These are phyloP conservation scores for Aspergillus olivimuriae DNA, from an alignment of 495 filamentous ascomycete genomes.

Conservation along the genomic window DNA sequence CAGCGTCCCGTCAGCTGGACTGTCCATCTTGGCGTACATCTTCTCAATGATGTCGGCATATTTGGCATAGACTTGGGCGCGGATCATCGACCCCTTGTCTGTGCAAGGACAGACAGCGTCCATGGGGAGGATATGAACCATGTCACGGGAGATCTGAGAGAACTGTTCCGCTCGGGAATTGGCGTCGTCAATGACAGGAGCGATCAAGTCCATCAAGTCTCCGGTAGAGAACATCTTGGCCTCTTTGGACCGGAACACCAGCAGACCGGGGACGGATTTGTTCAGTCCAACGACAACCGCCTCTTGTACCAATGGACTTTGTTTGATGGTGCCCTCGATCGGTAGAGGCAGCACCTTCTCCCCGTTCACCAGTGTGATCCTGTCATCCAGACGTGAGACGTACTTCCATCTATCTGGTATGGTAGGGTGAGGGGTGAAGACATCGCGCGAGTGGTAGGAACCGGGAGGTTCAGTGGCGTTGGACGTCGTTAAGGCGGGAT, in stretches of 20 bases:
- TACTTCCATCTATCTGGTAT: conserved; percentile 60
- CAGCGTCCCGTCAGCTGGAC: conserved; percentile 17
- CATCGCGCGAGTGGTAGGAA: conserved; percentile 53
- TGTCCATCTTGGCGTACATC: conserved; percentile 35
- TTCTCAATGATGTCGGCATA: conserved; percentile 44
- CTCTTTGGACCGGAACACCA: conserved; percentile 42
- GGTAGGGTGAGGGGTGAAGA: conserved; percentile 56
- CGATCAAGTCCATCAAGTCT: conserved; percentile 40
- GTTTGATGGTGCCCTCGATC: conserved; percentile 52
- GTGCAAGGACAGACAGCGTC: conserved; percentile 41
- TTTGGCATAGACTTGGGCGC: conserved; percentile 43
- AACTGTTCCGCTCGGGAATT: conserved; percentile 47
- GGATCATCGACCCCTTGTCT: conserved; percentile 52
- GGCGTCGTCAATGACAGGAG: conserved; percentile 41
- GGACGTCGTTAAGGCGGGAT: conserved; percentile 43
- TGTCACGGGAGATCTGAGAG: conserved; percentile 49
- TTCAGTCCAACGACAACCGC: conserved; percentile 53
- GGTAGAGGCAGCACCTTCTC: conserved; percentile 63
- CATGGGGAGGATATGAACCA: conserved; percentile 40
- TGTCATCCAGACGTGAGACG: conserved; percentile 54
- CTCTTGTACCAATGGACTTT: conserved; percentile 46
- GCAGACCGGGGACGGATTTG: conserved; percentile 42
- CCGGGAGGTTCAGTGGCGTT: conserved; percentile 47
- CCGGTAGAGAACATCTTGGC: conserved; percentile 26
- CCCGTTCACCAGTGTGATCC: conserved; percentile 57